Conservation (phyloP, 495 filamentous ascomycete species). For the Penicillium simplicissimum region DNA sequence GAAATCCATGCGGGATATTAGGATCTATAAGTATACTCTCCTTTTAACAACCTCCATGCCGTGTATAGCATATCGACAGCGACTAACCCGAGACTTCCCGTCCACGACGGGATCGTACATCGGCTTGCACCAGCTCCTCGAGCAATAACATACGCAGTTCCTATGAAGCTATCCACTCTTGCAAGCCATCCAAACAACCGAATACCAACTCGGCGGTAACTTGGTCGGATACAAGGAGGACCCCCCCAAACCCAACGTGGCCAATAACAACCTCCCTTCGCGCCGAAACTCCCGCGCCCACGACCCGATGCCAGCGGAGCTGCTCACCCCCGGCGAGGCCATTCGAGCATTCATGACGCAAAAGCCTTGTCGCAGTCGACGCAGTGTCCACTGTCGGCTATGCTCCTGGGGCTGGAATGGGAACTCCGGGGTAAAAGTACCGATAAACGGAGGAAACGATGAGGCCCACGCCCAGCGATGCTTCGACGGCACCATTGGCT, state of each 20-base stretch:
- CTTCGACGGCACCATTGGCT: neutral
- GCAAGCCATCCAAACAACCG: slow-evolving; percentile 4
- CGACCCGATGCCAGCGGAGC: slow-evolving; percentile 20
- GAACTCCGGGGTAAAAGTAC: slow-evolving; percentile 28
- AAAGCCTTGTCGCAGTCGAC: neutral
- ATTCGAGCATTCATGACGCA: slow-evolving; percentile 8
- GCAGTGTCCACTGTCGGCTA: neutral
- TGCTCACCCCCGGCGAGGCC: slow-evolving; percentile 6
- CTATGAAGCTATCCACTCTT: neutral
- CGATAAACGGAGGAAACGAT: slow-evolving; percentile 26
- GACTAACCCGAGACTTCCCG: slow-evolving; percentile 19
- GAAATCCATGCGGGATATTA: neutral
- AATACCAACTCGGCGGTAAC: slow-evolving; percentile 15
- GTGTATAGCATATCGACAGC: neutral
- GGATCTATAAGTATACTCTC: slow-evolving; percentile 26
- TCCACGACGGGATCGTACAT: slow-evolving; percentile 18
- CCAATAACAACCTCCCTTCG: slow-evolving; percentile 22
- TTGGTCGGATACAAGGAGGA: slow-evolving; percentile 21
- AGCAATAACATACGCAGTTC: slow-evolving; percentile 1
- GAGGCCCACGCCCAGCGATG: neutral
- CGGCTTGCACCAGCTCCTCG: slow-evolving; percentile 19
- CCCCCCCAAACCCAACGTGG: slow-evolving; percentile 1
- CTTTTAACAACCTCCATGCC: neutral
- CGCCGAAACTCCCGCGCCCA: slow-evolving; percentile 28
- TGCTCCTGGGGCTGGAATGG: neutral